These are phyloP conservation scores for Saccharum officinarum DNA, from an alignment of 176 grass and related monocot genomes.

Conservation along the genomic window DNA sequence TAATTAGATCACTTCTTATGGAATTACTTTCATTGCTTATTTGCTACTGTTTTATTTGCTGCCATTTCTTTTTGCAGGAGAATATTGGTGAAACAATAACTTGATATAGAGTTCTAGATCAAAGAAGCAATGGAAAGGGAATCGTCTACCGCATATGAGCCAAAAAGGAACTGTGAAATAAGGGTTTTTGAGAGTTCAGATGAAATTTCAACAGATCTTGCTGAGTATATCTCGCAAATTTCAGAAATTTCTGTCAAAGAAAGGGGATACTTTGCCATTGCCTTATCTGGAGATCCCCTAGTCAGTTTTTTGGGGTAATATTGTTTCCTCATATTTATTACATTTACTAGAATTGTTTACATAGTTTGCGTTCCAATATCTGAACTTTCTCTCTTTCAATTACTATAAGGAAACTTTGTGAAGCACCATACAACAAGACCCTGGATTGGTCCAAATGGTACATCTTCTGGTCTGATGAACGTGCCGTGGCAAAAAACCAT, in stretches of 20 bases:
- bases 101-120: conserved; percentile 22
- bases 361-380: not conserved
- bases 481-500: conserved; percentile 93
- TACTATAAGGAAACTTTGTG: conserved; percentile 85
- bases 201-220: conserved; percentile 82
- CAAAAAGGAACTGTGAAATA: conserved; percentile 66
- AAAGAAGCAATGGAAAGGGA: conserved; percentile 45
- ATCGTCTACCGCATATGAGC: conserved; percentile 55
- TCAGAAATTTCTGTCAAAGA: conserved; percentile 98
- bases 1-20: conserved; percentile 16
- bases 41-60: conserved; percentile 21
- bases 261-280: conserved; percentile 89
- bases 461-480: conserved; percentile 93
- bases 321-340: conserved; percentile 22
- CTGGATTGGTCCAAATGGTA: conserved; percentile 99
- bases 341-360: conserved; percentile 1
- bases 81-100: conserved; percentile 35
- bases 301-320: conserved; percentile 77
- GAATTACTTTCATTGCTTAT: conserved; percentile 28
- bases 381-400: conserved; percentile 19
- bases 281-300: conserved; percentile 75
- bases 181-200: conserved; percentile 82
- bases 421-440: conserved; percentile 88
- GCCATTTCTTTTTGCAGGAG: conserved; percentile 40
- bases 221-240: conserved; percentile 84